Percentiles rank a stretch among this genome's conserved stretches.
phyloP scores from a whole-genome alignment of 164 flowering plant species.

The Protea cynaroides region DNA sequence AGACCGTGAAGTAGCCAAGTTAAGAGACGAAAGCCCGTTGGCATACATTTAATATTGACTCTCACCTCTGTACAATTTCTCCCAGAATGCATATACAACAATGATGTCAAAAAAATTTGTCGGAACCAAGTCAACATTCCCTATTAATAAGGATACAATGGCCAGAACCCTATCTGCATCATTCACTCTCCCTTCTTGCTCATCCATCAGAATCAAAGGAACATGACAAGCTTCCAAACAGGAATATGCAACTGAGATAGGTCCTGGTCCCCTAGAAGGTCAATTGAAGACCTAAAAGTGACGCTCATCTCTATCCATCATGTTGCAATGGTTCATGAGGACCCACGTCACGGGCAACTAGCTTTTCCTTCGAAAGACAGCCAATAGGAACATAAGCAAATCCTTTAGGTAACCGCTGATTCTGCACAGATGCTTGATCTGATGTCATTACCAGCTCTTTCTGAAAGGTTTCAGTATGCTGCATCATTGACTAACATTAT shows the following conservation, averaged over 20 bases:
- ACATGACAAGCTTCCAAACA: constrained; percentile 12
- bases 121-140: constrained; percentile 10
- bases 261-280: constrained; percentile 7
- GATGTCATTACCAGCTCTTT: constrained; percentile 88
- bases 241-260: constrained; percentile 10
- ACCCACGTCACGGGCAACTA: constrained; percentile 23
- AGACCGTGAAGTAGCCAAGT: constrained; percentile 4
- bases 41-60: constrained; percentile 23
- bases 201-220: constrained; percentile 8
- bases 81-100: constrained; percentile 56
- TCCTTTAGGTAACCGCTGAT: constrained; percentile 76
- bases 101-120: constrained; percentile 33
- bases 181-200: constrained; percentile 1
- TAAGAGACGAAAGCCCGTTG: constrained; percentile 16
- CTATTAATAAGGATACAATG: constrained; percentile 6
- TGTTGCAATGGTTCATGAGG: constrained; percentile 33
- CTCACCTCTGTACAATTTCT: constrained; percentile 54
- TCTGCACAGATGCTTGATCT: constrained; percentile 79
- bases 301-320: constrained; percentile 30
- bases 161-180: constrained; percentile 13
- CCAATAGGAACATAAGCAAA: constrained; percentile 76
- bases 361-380: constrained; percentile 61
- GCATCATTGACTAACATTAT: constrained; percentile 10
- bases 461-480: constrained; percentile 68
- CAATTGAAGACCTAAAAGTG: constrained; percentile 4